These are phyloP conservation scores for Solanum ossicruentum DNA, from an alignment of 257 asterid genomes.

Conservation along the genomic window DNA sequence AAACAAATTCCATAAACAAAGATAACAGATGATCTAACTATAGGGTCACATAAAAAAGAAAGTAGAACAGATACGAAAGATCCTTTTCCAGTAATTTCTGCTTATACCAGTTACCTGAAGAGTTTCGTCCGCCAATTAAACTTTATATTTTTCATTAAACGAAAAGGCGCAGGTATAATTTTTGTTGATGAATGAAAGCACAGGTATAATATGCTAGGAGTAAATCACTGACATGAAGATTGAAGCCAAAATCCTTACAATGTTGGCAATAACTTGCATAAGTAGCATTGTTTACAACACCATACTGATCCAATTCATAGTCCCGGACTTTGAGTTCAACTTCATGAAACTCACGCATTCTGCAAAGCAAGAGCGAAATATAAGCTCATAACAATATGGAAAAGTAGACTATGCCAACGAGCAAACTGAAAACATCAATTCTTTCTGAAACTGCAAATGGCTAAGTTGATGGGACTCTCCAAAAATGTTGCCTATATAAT, in stretches of 20 bases:
- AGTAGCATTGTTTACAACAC: constrained; percentile 81
- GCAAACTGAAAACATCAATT: neutral
- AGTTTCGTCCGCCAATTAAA: no score
- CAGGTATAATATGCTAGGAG: neutral
- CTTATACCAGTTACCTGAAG: neutral
- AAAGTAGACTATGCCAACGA: neutral
- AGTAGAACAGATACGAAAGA: neutral
- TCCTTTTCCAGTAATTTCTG: neutral
- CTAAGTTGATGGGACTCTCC: no score
- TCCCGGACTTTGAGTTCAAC: constrained; percentile 80
- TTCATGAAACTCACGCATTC: constrained; percentile 60
- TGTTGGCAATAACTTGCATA: constrained; percentile 91
- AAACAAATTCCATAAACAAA: neutral
- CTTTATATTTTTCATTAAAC: neutral
- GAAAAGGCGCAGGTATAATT: neutral
- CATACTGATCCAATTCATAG: constrained; percentile 89
- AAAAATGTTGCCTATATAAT: no score
- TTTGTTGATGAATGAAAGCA: neutral
- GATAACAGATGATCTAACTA: neutral
- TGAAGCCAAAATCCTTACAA: constrained; percentile 36
- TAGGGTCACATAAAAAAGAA: neutral
- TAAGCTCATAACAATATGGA: neutral
- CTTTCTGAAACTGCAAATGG: neutral
- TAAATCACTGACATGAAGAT: neutral
- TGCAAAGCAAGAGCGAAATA: constrained; percentile 13